These are phyloP conservation scores for Voacanga thouarsii DNA, from an alignment of 257 asterid species.

Conservation along the genomic window DNA sequence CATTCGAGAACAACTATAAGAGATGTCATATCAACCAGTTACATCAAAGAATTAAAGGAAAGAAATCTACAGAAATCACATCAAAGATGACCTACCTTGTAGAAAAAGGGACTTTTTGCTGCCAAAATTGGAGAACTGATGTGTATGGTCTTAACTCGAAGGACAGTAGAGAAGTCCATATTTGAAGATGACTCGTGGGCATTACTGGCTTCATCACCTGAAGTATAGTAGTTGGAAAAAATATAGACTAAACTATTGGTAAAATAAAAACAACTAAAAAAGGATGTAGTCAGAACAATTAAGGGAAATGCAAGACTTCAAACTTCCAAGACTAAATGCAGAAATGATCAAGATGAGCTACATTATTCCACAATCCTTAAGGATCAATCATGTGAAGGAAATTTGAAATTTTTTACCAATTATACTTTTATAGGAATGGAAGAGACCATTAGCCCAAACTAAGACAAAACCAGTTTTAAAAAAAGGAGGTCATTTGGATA, in stretches of 20 bases:
- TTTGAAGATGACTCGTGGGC: slow-evolving; percentile 33
- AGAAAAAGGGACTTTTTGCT: slow-evolving; percentile 75
- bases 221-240: slow-evolving; percentile 3
- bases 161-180: slow-evolving; percentile 35
- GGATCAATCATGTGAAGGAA: slow-evolving; percentile 4
- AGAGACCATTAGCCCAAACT: neutral
- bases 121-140: slow-evolving; percentile 92
- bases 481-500: slow-evolving; percentile 19
- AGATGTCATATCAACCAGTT: slow-evolving; percentile 19
- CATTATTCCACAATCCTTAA: neutral
- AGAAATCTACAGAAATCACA: slow-evolving; percentile 4
- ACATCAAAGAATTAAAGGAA: neutral
- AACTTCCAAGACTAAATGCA: neutral
- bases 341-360: neutral
- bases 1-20: slow-evolving; percentile 71
- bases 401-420: neutral
- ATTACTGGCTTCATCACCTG: slow-evolving; percentile 41
- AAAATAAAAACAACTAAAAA: neutral
- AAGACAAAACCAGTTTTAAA: no score
- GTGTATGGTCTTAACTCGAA: slow-evolving; percentile 54
- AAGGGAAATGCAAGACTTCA: neutral
- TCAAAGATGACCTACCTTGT: slow-evolving; percentile 41
- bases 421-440: neutral
- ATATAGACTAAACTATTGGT: neutral
- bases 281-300: neutral